Percentiles rank a stretch among this genome's conserved stretches.
Evolutionary conservation across 148 eudicot genomes (phyloP).

Genomic region (Rhododendron ferrugineum): DNA sequence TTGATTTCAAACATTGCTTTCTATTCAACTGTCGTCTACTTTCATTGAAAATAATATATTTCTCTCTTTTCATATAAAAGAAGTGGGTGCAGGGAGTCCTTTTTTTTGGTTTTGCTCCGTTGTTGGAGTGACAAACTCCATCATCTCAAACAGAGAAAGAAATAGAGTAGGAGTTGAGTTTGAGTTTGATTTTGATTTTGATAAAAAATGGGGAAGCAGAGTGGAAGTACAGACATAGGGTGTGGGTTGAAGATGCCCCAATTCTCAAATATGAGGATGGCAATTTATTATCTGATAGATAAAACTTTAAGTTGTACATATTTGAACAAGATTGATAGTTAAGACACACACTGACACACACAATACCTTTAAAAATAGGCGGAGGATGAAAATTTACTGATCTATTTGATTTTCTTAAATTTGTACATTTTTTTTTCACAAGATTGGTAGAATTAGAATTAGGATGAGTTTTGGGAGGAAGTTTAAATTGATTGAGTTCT

Average conservation of each 20-base stretch:
- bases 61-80: neutral
- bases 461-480: neutral
- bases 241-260: neutral
- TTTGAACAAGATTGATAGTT: neutral
- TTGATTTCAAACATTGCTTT: neutral
- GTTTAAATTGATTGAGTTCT: neutral
- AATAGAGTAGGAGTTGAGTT: neutral
- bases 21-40: neutral
- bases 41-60: neutral
- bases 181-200: neutral
- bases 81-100: neutral
- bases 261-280: neutral
- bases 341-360: neutral
- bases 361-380: neutral
- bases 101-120: neutral
- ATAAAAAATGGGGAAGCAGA: neutral
- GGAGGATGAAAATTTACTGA: neutral
- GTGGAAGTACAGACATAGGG: neutral
- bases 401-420: neutral
- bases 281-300: neutral
- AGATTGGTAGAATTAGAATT: neutral
- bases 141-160: neutral
- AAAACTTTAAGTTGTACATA: neutral
- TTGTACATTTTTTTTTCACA: neutral
- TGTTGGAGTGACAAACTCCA: neutral